These are phyloP conservation scores for Didymellaceae sp. DNA, from an alignment of 2,329 filamentous ascomycete species.

Conservation along the genomic window DNA sequence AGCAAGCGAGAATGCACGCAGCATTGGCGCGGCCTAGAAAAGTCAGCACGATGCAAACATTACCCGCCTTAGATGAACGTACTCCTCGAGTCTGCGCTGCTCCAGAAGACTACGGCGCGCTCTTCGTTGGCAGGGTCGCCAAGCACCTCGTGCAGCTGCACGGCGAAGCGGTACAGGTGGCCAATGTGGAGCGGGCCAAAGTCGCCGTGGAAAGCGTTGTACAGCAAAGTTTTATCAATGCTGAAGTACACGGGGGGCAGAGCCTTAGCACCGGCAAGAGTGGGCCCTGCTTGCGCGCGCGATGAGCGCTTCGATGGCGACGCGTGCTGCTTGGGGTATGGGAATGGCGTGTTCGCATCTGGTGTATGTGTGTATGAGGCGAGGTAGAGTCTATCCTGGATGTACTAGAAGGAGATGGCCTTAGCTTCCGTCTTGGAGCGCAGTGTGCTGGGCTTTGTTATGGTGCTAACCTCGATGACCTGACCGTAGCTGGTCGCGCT, in stretches of 20 bases:
- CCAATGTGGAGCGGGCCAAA: slow-evolving; percentile 98
- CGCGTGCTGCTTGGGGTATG: slow-evolving; percentile 71
- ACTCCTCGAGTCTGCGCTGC: slow-evolving; percentile 88
- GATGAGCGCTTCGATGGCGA: slow-evolving; percentile 80
- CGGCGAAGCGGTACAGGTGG: slow-evolving; percentile 94
- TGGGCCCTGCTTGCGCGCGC: slow-evolving; percentile 66
- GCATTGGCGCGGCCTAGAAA: slow-evolving; percentile 82
- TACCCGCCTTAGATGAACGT: slow-evolving; percentile 50
- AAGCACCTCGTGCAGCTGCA: slow-evolving; percentile 93
- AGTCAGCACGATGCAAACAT: slow-evolving; percentile 24
- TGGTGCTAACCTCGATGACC: slow-evolving; percentile 88
- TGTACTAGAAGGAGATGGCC: slow-evolving; percentile 24
- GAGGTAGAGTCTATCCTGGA: slow-evolving; percentile 87
- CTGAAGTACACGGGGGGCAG: slow-evolving; percentile 89
- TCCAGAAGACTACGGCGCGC: slow-evolving; percentile 94
- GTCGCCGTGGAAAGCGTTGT: slow-evolving; percentile 98
- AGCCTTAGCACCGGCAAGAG: slow-evolving; percentile 59
- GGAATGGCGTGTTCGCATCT: slow-evolving; percentile 81
- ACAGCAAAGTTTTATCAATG: slow-evolving; percentile 87
- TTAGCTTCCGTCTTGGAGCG: slow-evolving; percentile 23
- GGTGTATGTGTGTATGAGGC: slow-evolving; percentile 88
- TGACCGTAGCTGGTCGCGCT: slow-evolving; percentile 71
- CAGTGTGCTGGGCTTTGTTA: slow-evolving; percentile 35
- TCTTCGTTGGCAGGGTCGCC: slow-evolving; percentile 90
- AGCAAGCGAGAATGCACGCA: slow-evolving; percentile 92